phyloP scores from a whole-genome alignment of 2,329 filamentous ascomycete genomes.

The Neonectria punicea region DNA sequence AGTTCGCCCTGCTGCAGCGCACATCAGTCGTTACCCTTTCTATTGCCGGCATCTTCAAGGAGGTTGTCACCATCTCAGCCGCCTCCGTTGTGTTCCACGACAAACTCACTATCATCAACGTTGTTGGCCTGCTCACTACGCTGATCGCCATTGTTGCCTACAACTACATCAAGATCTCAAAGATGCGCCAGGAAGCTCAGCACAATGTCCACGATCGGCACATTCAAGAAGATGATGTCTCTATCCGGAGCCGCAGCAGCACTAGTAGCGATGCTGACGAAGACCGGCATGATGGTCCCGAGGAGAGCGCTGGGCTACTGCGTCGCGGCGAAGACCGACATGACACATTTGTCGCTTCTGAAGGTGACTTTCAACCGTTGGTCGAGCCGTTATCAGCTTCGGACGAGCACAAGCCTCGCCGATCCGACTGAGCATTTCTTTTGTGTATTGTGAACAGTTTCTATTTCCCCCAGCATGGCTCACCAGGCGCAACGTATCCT shows the following conservation, averaged over 20 bases:
- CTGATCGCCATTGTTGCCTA: constrained; percentile 88
- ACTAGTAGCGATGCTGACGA: constrained; percentile 55
- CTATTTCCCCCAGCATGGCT: constrained; percentile 28
- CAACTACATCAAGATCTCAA: constrained; percentile 92
- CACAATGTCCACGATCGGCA: constrained; percentile 58
- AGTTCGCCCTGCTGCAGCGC: constrained; percentile 94
- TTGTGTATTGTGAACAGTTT: constrained; percentile 27
- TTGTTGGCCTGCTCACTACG: constrained; percentile 87
- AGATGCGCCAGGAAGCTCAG: constrained; percentile 84
- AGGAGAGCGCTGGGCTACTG: constrained; percentile 59
- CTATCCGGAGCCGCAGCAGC: constrained; percentile 51
- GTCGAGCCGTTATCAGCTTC: constrained; percentile 36
- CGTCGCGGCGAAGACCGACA: constrained; percentile 50
- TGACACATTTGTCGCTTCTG: constrained; percentile 52
- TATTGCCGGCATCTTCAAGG: constrained; percentile 98
- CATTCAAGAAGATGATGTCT: constrained; percentile 44
- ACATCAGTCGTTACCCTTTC: constrained; percentile 96
- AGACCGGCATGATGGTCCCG: constrained; percentile 52
- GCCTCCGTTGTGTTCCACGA: constrained; percentile 92
- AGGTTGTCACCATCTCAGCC: constrained; percentile 93
- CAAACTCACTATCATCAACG: constrained; percentile 85
- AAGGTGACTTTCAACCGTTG: constrained; percentile 54
- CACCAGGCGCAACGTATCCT: constrained; percentile 9
- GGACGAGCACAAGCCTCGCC: constrained; percentile 31
- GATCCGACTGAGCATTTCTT: constrained; percentile 23